Percentiles rank a stretch among this genome's conserved stretches.
phyloP scores from a whole-genome alignment of 2,329 filamentous ascomycete species.

The Xylariomycetidae sp. region DNA sequence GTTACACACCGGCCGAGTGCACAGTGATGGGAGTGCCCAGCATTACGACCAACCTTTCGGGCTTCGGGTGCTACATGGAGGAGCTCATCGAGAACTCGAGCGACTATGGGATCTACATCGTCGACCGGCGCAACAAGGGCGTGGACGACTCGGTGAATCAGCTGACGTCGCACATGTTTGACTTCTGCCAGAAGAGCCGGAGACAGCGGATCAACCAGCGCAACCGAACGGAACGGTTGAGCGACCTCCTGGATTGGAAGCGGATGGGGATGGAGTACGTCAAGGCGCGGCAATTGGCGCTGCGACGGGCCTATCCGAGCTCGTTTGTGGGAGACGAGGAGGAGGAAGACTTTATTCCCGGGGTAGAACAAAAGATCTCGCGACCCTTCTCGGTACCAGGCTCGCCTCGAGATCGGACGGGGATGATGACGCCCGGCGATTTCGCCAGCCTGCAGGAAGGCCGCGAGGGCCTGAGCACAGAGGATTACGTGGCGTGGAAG shows the following conservation, averaged over 20 bases:
- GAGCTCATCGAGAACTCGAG: constrained; percentile 96
- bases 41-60: constrained; percentile 95
- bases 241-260: constrained; percentile 97
- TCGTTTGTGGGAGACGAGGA: constrained; percentile 79
- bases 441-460: constrained; percentile 96
- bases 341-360: constrained; percentile 84
- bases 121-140: constrained; percentile 90
- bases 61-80: constrained; percentile 99
- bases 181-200: constrained; percentile 88
- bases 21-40: constrained; percentile 98
- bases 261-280: constrained; percentile 99
- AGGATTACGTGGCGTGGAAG: constrained; percentile 98
- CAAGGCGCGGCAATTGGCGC: constrained; percentile 88
- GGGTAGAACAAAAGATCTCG: constrained; percentile 91
- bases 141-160: constrained; percentile 98
- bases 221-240: constrained; percentile 90
- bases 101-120: constrained; percentile 98
- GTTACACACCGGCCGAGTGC: constrained; percentile 96
- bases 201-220: constrained; percentile 98
- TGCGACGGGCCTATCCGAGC: constrained; percentile 83
- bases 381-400: constrained; percentile 90
- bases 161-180: constrained; percentile 84
- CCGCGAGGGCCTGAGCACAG: constrained; percentile 84
- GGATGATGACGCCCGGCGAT: constrained; percentile 99
- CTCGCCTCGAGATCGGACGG: constrained; percentile 80